Evolutionary conservation across 345 rosid genomes (phyloP).

Genomic region (Aurinia saxatilis): DNA sequence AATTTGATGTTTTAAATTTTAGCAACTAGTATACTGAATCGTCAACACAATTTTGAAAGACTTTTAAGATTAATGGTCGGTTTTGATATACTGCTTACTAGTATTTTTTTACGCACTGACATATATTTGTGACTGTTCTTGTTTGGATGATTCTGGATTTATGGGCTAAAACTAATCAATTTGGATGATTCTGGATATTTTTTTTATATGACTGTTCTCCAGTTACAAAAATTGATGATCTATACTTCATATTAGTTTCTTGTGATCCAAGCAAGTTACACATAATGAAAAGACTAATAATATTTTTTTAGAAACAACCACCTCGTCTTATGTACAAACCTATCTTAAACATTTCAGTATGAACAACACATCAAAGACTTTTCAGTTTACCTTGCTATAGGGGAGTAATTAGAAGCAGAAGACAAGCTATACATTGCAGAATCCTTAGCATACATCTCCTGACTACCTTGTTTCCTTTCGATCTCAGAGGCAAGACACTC

Average conservation of each 20-base stretch:
- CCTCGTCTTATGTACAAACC: not conserved
- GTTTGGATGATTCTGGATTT: too few species aligned
- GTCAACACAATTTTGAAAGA: too few species aligned
- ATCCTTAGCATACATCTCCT: not conserved
- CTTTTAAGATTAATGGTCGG: too few species aligned
- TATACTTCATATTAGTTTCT: not conserved
- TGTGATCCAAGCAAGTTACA: not conserved
- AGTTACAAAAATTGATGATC: too few species aligned
- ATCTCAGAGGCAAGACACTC: slow-evolving; percentile 29
- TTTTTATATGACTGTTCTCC: too few species aligned
- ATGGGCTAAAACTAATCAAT: too few species aligned
- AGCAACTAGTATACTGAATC: too few species aligned
- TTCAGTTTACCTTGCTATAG: not conserved
- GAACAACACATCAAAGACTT: not conserved
- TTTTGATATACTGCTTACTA: too few species aligned
- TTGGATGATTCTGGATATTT: too few species aligned
- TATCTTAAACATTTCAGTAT: not conserved
- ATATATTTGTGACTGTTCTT: too few species aligned
- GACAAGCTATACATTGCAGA: not conserved
- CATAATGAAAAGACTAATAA: not conserved
- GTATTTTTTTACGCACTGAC: too few species aligned
- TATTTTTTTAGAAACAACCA: not conserved
- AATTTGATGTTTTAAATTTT: too few species aligned
- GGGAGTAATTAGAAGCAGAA: not conserved
- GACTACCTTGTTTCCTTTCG: slow-evolving; percentile 23